phyloP scores from a whole-genome alignment of 1,284 basidiomycete species.

The Trichosporon faecale region DNA sequence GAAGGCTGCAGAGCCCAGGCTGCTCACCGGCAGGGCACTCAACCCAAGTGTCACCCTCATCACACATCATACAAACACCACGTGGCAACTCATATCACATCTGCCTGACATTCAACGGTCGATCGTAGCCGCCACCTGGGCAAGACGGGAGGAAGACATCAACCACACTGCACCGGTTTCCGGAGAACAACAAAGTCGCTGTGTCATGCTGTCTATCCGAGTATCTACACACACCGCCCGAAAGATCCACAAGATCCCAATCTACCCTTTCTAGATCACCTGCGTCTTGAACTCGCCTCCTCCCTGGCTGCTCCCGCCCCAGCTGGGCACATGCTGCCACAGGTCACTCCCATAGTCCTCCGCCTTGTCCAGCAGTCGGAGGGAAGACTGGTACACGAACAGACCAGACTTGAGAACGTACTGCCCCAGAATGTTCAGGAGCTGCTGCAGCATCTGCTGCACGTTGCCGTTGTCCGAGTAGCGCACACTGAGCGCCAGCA shows the following conservation, averaged over 20 bases:
- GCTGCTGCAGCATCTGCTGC: background rate
- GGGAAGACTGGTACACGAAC: conserved; percentile 5
- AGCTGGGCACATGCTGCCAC: background rate
- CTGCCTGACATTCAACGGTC: background rate
- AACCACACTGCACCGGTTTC: background rate
- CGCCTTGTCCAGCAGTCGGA: conserved; percentile 3
- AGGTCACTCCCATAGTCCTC: background rate
- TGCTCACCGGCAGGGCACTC: background rate
- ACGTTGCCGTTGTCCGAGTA: conserved; percentile 4
- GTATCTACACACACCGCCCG: background rate
- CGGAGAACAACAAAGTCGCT: no score
- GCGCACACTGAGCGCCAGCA: conserved; percentile 3
- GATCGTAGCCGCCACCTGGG: background rate
- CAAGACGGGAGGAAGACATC: background rate
- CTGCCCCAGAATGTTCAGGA: background rate
- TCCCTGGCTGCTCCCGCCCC: background rate
- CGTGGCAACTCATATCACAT: background rate
- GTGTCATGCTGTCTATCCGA: background rate
- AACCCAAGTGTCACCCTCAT: background rate
- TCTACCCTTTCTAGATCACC: conserved; percentile 1
- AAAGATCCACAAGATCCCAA: background rate
- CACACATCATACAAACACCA: background rate
- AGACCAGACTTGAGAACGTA: background rate
- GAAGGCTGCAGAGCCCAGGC: background rate
- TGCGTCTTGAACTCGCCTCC: conserved; percentile 7